phyloP scores from a whole-genome alignment of 2,329 filamentous ascomycete genomes.

The Ascocoryne sarcoides region DNA sequence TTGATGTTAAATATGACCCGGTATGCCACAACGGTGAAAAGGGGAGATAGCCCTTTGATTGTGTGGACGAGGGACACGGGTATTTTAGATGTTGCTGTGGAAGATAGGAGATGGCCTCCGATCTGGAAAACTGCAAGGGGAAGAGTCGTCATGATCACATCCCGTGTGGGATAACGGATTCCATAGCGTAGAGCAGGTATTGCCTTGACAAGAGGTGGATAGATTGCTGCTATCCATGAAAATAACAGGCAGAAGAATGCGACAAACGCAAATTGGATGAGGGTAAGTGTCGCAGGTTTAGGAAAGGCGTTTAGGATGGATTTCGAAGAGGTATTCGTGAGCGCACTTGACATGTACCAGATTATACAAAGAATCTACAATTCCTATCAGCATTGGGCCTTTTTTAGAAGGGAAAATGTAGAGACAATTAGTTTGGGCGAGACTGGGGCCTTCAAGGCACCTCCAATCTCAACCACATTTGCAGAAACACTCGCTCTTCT shows the following conservation, averaged over 20 bases:
- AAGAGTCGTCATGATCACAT: slow-evolving; percentile 80
- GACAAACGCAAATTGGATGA: slow-evolving; percentile 90
- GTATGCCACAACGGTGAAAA: slow-evolving; percentile 93
- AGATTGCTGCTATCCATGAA: slow-evolving; percentile 64
- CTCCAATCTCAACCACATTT: slow-evolving; percentile 88
- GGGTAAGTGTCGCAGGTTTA: slow-evolving; percentile 82
- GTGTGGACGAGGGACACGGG: slow-evolving; percentile 96
- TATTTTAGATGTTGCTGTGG: slow-evolving; percentile 87
- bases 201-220: slow-evolving; percentile 59
- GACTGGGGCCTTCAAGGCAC: slow-evolving; percentile 81
- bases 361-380: slow-evolving; percentile 70
- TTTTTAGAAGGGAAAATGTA: slow-evolving; percentile 7
- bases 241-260: slow-evolving; percentile 77
- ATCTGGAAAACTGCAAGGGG: slow-evolving; percentile 90
- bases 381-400: slow-evolving; percentile 23
- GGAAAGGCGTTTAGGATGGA: slow-evolving; percentile 87
- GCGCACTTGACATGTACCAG: slow-evolving; percentile 92
- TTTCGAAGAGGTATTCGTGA: slow-evolving; percentile 97
- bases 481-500: slow-evolving; percentile 80
- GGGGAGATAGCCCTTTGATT: slow-evolving; percentile 91
- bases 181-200: slow-evolving; percentile 77
- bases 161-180: slow-evolving; percentile 69
- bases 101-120: slow-evolving; percentile 85
- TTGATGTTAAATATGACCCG: slow-evolving; percentile 79
- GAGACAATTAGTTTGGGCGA: slow-evolving; percentile 81